Evolutionary conservation across 768 basidiomycete genomes (phyloP), one percentile per base, ranked within the genome.

Genomic region (Bullera alba): DNA sequence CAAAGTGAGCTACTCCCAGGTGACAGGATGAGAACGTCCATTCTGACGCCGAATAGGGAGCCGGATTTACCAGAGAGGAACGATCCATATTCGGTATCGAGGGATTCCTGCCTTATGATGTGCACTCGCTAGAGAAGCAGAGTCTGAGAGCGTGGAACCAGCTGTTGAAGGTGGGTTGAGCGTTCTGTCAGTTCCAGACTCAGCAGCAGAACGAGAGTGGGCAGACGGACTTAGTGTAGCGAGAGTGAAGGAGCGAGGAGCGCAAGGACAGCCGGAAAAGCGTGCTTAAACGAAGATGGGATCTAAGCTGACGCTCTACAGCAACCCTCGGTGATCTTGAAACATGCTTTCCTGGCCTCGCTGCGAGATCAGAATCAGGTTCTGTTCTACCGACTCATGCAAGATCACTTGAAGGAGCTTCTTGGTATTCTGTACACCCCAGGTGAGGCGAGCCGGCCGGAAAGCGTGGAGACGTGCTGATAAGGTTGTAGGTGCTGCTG

Each of bases 351-450:
- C 70, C 59, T 71, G 39, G 70, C 70, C 22, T 67, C 65, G 1
- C 56, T 71, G 25, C 49, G 70, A 39, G 70, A 71, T 46, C 70
- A 71, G 41, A 71, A 71, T 48, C 67, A 83, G 80, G 84, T 87
- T 2, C 74, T 91, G 29, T 91, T 87, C 73, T 90, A 85, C 71
- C 76, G 79, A 7, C 73, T 92, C 19, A 69, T 85, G 47, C 69
- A 77, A 41, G 76, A 78, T 48, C 78, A 86, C 66, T 70, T 87
- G 57, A 77, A 78, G 54, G 83, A 85, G 64, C 71, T 84, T 16
- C 76, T 84, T 22, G 79, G 79, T 39, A 81, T 90, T 53, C 82
- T 89, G 47, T 90, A 90, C 57, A 91, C 87, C 0, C 86, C 87
- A 3, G 86, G 85, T 3, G 79, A 84, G 62, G 47, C 5, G 8